Evolutionary conservation across 169 alveolate genomes (phyloP).

Genomic region (Plasmodium falciparum): DNA sequence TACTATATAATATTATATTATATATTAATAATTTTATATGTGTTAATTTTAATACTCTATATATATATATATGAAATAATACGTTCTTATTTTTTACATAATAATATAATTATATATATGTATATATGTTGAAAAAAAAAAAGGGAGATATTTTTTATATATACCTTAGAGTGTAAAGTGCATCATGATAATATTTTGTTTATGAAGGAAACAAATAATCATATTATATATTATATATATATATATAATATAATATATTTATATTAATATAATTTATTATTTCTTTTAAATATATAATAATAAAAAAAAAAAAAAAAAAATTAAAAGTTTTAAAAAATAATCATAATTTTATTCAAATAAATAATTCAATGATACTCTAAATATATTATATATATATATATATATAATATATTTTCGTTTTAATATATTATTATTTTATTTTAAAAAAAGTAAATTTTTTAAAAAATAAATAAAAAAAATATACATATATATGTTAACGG

Average conservation of each 20-base stretch:
- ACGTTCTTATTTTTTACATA: too few species aligned
- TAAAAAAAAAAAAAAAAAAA: conserved; percentile 1
- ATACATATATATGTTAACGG: too few species aligned
- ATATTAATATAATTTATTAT: not conserved
- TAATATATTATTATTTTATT: too few species aligned
- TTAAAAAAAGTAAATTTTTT: too few species aligned
- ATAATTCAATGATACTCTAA: too few species aligned
- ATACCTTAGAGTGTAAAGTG: conserved; percentile 12
- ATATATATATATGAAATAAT: too few species aligned
- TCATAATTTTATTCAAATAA: not conserved
- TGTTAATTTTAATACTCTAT: too few species aligned
- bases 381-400: too few species aligned
- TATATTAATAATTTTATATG: too few species aligned
- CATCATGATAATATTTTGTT: conserved; percentile 2
- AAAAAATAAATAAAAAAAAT: too few species aligned
- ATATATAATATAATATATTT: not conserved
- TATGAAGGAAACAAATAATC: not conserved
- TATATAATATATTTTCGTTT: too few species aligned
- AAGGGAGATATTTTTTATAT: not conserved
- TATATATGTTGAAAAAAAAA: not conserved
- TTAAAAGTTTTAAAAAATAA: not conserved
- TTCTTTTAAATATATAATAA: not conserved
- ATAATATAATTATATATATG: not conserved
- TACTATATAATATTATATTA: too few species aligned
- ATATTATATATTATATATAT: not conserved